Conservation (phyloP, 257 asterid genomes). For the Rauvolfia tetraphylla region DNA sequence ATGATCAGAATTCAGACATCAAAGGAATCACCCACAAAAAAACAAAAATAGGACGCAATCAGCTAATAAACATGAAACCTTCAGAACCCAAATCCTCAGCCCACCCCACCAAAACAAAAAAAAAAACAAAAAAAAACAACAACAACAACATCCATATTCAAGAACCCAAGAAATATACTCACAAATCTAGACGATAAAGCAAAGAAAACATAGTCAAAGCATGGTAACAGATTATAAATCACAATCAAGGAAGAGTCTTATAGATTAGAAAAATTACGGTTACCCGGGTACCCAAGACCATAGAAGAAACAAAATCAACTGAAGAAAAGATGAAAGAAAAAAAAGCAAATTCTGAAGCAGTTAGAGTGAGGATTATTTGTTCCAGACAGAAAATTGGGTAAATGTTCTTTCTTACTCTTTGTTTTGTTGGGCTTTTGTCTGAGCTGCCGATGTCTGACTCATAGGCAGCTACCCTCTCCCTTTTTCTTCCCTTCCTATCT, state of each 20-base stretch:
- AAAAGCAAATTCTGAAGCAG: background rate
- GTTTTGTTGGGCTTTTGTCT: conserved; percentile 1
- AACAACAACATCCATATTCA: background rate
- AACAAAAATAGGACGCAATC: background rate
- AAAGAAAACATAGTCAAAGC: background rate
- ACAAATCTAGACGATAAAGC: background rate
- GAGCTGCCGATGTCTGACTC: conserved; percentile 15
- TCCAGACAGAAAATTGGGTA: background rate
- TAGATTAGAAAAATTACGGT: background rate
- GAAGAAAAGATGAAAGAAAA: background rate
- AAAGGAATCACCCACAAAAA: background rate
- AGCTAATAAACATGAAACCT: background rate
- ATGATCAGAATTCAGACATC: background rate
- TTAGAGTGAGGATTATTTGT: background rate
- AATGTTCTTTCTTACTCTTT: conserved; percentile 3
- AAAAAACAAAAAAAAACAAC: background rate
- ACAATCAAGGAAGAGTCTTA: background rate
- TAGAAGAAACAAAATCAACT: background rate
- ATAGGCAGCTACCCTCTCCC: background rate
- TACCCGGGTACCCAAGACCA: background rate
- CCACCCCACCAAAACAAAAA: background rate
- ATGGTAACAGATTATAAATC: background rate
- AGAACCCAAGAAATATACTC: background rate
- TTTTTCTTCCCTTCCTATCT: background rate
- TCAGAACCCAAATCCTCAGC: background rate